phyloP scores from a whole-genome alignment of 352 stramenopile genomes.

The Pythium utonaiense region DNA sequence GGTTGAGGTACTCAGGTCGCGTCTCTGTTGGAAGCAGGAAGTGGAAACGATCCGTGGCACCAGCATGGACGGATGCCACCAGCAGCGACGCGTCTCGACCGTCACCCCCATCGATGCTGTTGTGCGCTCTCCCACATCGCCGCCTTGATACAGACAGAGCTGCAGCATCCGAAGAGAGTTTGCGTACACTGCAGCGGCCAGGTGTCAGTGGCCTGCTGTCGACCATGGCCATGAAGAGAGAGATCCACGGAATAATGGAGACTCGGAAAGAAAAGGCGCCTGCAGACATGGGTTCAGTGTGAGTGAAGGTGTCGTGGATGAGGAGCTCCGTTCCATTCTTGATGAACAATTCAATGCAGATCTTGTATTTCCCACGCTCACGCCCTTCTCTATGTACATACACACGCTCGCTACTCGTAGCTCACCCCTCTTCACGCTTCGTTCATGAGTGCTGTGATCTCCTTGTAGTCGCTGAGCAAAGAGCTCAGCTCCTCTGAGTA shows the following conservation, averaged over 20 bases:
- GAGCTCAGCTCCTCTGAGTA: slow-evolving; percentile 61
- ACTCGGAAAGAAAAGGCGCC: too few relatives aligned
- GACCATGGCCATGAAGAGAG: too few relatives aligned
- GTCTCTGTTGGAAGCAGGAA: neutral
- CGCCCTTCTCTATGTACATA: neutral
- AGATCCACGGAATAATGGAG: too few relatives aligned
- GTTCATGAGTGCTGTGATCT: slow-evolving; percentile 66
- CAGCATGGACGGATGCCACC: neutral
- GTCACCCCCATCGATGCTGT: neutral
- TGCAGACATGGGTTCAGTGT: too few relatives aligned
- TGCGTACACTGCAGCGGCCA: neutral
- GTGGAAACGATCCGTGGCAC: neutral
- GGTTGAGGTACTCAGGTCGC: neutral
- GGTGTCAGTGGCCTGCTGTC: too few relatives aligned
- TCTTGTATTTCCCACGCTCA: neutral
- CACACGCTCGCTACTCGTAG: too few relatives aligned
- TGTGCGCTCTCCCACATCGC: neutral
- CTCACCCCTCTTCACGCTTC: slow-evolving; percentile 25
- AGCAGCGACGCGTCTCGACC: neutral
- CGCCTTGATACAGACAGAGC: neutral
- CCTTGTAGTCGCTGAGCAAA: slow-evolving; percentile 70
- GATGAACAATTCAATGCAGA: neutral
- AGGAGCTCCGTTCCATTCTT: neutral
- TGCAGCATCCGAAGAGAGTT: neutral
- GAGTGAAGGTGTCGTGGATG: too few relatives aligned